Conservation (phyloP, 2,329 filamentous ascomycete genomes). For the Cytospora piceicola region DNA sequence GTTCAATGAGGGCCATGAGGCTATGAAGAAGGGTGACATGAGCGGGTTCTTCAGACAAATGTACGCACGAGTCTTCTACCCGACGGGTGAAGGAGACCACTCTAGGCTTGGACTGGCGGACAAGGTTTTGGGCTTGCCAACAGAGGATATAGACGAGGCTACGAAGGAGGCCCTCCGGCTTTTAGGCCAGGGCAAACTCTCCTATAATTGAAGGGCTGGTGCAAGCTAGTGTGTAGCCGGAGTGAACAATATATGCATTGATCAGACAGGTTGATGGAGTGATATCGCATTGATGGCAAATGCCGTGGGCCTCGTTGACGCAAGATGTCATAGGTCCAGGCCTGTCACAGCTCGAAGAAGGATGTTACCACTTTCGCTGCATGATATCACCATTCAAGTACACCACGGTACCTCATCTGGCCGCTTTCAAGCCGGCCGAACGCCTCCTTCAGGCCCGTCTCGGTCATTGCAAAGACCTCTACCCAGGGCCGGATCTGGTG, state of each 20-base stretch:
- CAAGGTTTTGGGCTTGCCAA: conserved; percentile 55
- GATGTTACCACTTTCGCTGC: background rate
- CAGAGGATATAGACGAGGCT: conserved; percentile 61
- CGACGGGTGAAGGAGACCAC: conserved; percentile 45
- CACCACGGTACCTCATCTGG: conserved; percentile 31
- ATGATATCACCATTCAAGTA: conserved; percentile 23
- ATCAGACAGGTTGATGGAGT: conserved; percentile 31
- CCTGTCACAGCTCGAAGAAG: conserved; percentile 51
- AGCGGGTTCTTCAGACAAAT: conserved; percentile 54
- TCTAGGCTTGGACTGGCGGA: conserved; percentile 51
- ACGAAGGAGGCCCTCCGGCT: conserved; percentile 55
- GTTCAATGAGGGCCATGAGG: conserved; percentile 51
- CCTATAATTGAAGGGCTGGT: background rate
- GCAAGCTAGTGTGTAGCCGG: conserved; percentile 39
- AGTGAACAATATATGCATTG: conserved; percentile 62
- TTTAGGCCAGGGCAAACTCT: conserved; percentile 6
- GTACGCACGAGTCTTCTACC: conserved; percentile 60
- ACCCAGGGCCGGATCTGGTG: conserved; percentile 30
- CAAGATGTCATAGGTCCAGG: conserved; percentile 51
- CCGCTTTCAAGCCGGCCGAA: conserved; percentile 29
- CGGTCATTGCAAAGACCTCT: conserved; percentile 32
- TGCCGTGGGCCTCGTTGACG: conserved; percentile 37
- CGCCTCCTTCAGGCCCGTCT: conserved; percentile 27
- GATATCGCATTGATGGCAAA: conserved; percentile 11
- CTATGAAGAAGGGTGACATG: conserved; percentile 48